These are phyloP conservation scores for Quercus variabilis DNA, from an alignment of 306 rosid species.

Conservation along the genomic window DNA sequence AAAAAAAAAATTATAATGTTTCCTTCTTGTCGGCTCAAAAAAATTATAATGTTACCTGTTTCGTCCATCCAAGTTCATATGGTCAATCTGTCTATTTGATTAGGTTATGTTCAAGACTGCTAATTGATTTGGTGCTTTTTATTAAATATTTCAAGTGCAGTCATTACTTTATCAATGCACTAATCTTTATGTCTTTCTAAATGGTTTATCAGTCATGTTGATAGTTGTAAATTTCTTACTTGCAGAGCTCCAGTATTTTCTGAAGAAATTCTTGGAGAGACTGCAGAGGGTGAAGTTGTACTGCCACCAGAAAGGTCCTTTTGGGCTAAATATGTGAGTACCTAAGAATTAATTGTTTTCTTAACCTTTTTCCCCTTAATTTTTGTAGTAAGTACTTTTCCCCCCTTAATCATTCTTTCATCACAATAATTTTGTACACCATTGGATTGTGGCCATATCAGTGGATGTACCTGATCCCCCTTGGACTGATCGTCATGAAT, in stretches of 20 bases:
- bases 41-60: neutral
- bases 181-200: slow-evolving; percentile 4
- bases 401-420: neutral
- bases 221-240: slow-evolving; percentile 17
- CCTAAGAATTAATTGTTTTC: neutral
- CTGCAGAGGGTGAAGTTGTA: slow-evolving; percentile 65
- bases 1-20: no score
- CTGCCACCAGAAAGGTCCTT: slow-evolving; percentile 75
- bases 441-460: slow-evolving; percentile 27
- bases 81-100: neutral
- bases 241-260: slow-evolving; percentile 74
- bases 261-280: slow-evolving; percentile 74
- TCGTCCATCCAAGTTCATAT: neutral
- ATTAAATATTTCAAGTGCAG: neutral
- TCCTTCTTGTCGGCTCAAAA: neutral
- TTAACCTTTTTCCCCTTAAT: neutral
- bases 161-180: slow-evolving; percentile 7
- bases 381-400: neutral
- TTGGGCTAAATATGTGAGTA: slow-evolving; percentile 97
- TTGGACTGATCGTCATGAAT: slow-evolving; percentile 91
- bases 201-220: neutral
- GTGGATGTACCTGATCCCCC: slow-evolving; percentile 99
- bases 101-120: neutral
- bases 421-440: neutral
- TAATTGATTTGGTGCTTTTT: neutral